These are phyloP conservation scores for Phytophthora tentaculata DNA, from an alignment of 352 stramenopile genomes.

Conservation along the genomic window DNA sequence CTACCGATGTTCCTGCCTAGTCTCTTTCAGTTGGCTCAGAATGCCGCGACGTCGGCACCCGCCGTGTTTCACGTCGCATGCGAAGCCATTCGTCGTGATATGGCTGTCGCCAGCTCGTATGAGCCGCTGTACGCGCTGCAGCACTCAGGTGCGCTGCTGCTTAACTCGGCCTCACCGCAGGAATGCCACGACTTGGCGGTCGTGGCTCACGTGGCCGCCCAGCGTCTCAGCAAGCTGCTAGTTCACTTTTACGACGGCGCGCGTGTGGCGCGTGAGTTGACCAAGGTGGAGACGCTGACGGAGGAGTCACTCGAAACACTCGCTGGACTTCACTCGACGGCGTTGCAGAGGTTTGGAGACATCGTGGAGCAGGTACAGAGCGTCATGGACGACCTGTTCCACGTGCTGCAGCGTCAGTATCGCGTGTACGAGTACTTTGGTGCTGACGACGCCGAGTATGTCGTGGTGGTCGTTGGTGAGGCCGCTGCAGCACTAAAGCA, in stretches of 20 bases:
- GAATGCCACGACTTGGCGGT: constrained; percentile 84
- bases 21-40: constrained; percentile 66
- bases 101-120: constrained; percentile 67
- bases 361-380: constrained; percentile 72
- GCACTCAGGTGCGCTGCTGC: constrained; percentile 72
- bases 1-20: constrained; percentile 79
- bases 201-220: constrained; percentile 72
- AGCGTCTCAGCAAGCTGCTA: constrained; percentile 64
- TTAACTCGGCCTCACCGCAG: constrained; percentile 72
- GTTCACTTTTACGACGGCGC: constrained; percentile 86
- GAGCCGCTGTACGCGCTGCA: constrained; percentile 70
- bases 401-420: constrained; percentile 80
- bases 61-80: constrained; percentile 74
- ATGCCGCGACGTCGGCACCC: constrained; percentile 22
- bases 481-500: constrained; percentile 61
- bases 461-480: constrained; percentile 77
- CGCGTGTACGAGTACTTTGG: constrained; percentile 85
- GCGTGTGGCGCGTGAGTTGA: constrained; percentile 64
- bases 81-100: constrained; percentile 58
- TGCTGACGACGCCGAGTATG: constrained; percentile 63
- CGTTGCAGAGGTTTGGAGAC: constrained; percentile 20
- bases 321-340: constrained; percentile 27
- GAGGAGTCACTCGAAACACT: constrained; percentile 58
- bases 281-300: constrained; percentile 67
- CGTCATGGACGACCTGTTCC: constrained; percentile 79